Evolutionary conservation across 2,329 filamentous ascomycete genomes (phyloP), one percentile per base, ranked within the genome.

Genomic region (Ophiostoma sp.): DNA sequence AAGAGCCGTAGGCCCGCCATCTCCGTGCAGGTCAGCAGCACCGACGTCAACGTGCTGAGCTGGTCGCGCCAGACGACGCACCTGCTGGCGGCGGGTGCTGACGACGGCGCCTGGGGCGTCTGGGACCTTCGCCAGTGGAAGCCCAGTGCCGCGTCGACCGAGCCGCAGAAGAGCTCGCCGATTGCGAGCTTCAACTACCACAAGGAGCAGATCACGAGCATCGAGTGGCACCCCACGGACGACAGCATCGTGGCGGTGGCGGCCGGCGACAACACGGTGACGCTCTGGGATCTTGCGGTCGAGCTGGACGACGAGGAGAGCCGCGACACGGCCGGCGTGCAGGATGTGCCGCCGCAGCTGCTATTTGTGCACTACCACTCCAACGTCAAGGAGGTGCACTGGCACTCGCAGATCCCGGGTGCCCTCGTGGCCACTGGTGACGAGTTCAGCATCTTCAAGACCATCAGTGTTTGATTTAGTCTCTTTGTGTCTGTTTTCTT

Each of bases 41-140:
- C 88, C 65, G 95, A 99, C 75, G 92, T 98, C 75, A 99, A 99
- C 76, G 95, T 99, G 71, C 90, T 98, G 80, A 95, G 91, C 70
- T 99, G 95, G 95, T 97, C 93, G 49, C 86, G 85, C 62, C 89
- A 93, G 79, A 97, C 93, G 0, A 87, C 88, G 36, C 93, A 98
- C 78, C 86, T 99, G 47, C 87, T 99, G 47, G 94, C 94, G 1
- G 93, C 93, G 0, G 95, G 95, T 62, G 93, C 91, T 71, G 95
- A 99, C 75, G 92, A 97, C 76, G 95, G 95, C 49, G 88, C 89
- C 67, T 98, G 94, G 92, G 93, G 86, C 1, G 93, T 98, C 38
- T 99, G 95, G 95, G 95, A 99, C 78, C 81, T 99, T 75, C 87
- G 95, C 67, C 90, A 96, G 78, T 98, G 94, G 94, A 97, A 97